A percentile compares a stretch with the other conserved stretches of the same genome.
phyloP scores from a whole-genome alignment of 441 rosid genomes.

The Hura crepitans region DNA sequence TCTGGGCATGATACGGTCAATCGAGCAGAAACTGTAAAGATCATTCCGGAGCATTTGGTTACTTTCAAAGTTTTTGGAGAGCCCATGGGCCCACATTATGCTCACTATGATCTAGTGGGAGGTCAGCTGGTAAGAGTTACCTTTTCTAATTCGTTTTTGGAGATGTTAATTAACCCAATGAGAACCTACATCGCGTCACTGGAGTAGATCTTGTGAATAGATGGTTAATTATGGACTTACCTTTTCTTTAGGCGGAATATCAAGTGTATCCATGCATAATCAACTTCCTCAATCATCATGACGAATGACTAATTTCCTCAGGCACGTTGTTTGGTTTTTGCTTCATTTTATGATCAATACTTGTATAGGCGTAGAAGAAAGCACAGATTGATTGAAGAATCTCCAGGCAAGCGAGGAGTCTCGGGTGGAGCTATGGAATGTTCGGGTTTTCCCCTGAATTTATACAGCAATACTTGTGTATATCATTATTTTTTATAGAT shows the following conservation, averaged over 20 bases:
- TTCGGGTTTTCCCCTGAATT: neutral
- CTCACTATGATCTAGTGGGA: conserved; percentile 71
- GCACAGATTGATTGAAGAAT: neutral
- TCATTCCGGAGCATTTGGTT: conserved; percentile 47
- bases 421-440: too few relatives aligned
- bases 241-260: conserved; percentile 55
- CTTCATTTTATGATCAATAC: neutral
- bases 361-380: neutral
- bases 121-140: conserved; percentile 47
- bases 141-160: neutral
- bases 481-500: neutral
- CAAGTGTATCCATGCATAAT: conserved; percentile 77
- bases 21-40: conserved; percentile 61
- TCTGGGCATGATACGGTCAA: conserved; percentile 10
- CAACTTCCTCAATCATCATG: conserved; percentile 53
- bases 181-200: neutral
- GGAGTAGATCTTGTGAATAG: neutral
- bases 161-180: conserved; percentile 2
- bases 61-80: conserved; percentile 68
- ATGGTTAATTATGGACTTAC: conserved; percentile 7
- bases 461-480: neutral
- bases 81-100: conserved; percentile 62
- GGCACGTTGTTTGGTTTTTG: neutral
- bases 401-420: too few relatives aligned
- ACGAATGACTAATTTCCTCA: conserved; percentile 20